Evolutionary conservation across 306 rosid species (phyloP).

Genomic region (Citrullus colocynthis): DNA sequence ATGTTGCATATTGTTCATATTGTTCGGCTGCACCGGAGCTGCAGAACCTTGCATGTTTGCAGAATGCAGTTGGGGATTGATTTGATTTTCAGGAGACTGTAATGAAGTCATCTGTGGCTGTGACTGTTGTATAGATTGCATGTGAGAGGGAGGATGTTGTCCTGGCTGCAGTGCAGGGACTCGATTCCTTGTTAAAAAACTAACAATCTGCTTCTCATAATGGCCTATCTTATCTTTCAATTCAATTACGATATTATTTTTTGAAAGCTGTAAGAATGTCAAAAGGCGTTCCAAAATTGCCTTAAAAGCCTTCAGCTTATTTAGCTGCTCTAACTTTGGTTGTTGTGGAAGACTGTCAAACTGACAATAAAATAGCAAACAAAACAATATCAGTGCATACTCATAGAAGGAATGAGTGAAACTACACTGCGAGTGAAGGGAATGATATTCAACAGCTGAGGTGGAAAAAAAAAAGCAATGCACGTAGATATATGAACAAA

Average conservation of each 20-base stretch:
- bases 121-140: conserved; percentile 59
- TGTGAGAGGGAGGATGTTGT: conserved; percentile 55
- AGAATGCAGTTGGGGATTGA: conserved; percentile 58
- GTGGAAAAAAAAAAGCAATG: background rate
- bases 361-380: conserved; percentile 20
- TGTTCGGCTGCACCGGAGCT: conserved; percentile 43
- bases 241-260: conserved; percentile 19
- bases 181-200: conserved; percentile 38
- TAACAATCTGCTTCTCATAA: conserved; percentile 46
- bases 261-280: conserved; percentile 34
- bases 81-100: conserved; percentile 70
- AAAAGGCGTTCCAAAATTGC: conserved; percentile 36
- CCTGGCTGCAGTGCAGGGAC: conserved; percentile 40
- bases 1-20: conserved; percentile 45
- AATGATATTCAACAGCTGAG: background rate
- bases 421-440: background rate
- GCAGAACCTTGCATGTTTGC: conserved; percentile 43
- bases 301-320: conserved; percentile 41
- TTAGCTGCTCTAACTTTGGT: conserved; percentile 45
- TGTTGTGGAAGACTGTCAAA: conserved; percentile 52
- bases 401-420: background rate
- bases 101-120: conserved; percentile 44
- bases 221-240: conserved; percentile 35
- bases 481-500: background rate
- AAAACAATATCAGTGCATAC: background rate